Conservation (phyloP, 768 basidiomycete species). For the Leccinum truebloodii region DNA sequence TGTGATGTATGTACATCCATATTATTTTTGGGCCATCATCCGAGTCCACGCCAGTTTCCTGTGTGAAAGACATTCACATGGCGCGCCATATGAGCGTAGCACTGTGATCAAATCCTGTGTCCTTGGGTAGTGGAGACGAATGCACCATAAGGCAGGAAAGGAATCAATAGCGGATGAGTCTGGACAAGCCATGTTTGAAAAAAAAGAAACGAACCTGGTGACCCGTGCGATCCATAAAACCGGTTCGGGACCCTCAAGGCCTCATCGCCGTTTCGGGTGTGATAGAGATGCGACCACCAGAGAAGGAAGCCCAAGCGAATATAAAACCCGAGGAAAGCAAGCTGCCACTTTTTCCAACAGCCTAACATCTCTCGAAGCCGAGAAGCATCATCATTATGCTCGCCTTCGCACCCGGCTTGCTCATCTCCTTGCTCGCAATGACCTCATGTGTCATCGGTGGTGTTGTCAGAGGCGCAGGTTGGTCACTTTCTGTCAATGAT, state of each 20-base stretch:
- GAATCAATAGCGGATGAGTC: not conserved
- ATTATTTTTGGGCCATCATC: slow-evolving; percentile 6
- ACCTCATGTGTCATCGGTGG: slow-evolving; percentile 10
- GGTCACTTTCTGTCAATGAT: not conserved
- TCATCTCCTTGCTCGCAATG: slow-evolving; percentile 16
- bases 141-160: not conserved
- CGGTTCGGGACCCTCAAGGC: not conserved
- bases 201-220: not conserved
- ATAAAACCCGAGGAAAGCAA: slow-evolving; percentile 13
- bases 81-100: not conserved
- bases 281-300: not conserved
- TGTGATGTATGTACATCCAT: slow-evolving; percentile 2
- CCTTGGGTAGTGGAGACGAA: not conserved
- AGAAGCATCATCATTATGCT: slow-evolving; percentile 11
- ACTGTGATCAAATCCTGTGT: slow-evolving; percentile 7
- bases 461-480: slow-evolving; percentile 11
- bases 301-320: not conserved
- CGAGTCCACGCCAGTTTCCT: not conserved
- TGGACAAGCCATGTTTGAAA: slow-evolving; percentile 3
- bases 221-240: not conserved
- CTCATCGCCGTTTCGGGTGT: not conserved
- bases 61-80: not conserved
- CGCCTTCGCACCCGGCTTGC: slow-evolving; percentile 7
- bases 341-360: not conserved
- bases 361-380: not conserved